phyloP scores from a whole-genome alignment of 2,329 filamentous ascomycete species.

The Trichoderma simmonsii region DNA sequence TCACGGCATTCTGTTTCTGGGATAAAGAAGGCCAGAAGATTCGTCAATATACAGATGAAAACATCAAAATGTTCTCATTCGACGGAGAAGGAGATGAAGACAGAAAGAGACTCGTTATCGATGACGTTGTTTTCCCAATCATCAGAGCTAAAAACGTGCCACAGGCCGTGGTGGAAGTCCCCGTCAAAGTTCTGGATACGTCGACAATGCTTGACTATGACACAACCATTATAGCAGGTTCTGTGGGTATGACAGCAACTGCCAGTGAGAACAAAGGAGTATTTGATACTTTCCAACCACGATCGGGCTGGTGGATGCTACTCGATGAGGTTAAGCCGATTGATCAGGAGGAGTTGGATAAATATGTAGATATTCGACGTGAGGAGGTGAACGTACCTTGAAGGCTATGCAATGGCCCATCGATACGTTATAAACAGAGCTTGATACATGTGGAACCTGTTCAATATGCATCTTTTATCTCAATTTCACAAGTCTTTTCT shows the following conservation, averaged over 20 bases:
- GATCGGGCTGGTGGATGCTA: conserved; percentile 10
- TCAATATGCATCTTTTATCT: too few species aligned
- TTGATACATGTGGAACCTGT: not conserved
- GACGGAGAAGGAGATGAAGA: not conserved
- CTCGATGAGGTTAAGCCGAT: not conserved
- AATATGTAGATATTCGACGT: not conserved
- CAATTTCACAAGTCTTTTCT: too few species aligned
- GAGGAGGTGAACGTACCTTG: not conserved
- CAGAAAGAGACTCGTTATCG: not conserved
- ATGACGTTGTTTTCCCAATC: not conserved
- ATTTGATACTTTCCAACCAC: conserved; percentile 5
- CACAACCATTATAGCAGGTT: not conserved
- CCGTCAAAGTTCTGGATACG: not conserved
- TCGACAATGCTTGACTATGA: not conserved
- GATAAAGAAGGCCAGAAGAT: not conserved
- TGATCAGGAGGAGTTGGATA: not conserved
- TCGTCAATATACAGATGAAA: not conserved
- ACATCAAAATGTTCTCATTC: not conserved
- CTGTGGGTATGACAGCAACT: not conserved
- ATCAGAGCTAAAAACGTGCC: not conserved
- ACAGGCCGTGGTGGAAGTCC: not conserved
- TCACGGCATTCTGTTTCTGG: conserved; percentile 23
- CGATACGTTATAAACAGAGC: not conserved
- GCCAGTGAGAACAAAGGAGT: not conserved
- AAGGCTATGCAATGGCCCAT: not conserved